These are phyloP conservation scores for Nitzschia sp. DNA, from an alignment of 108 stramenopile species.

Conservation along the genomic window DNA sequence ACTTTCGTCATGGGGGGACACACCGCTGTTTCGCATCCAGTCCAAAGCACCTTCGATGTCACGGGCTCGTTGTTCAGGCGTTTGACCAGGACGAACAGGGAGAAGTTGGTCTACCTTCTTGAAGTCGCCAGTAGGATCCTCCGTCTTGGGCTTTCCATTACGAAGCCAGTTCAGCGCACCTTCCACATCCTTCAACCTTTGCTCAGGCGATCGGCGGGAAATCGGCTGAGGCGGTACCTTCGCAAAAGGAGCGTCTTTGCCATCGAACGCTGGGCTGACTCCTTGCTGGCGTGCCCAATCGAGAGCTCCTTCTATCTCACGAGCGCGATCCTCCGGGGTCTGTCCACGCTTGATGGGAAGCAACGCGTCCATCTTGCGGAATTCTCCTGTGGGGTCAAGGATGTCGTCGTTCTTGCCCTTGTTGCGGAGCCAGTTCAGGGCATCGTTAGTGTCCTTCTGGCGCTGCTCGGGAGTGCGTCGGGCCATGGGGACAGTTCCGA, in stretches of 20 bases:
- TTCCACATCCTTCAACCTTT: constrained; percentile 18
- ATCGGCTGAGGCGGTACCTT: constrained; percentile 8
- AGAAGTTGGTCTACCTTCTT: constrained; percentile 11
- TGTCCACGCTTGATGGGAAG: constrained; percentile 23
- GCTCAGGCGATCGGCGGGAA: constrained; percentile 15
- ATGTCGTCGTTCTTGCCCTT: constrained; percentile 8
- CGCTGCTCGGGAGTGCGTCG: constrained; percentile 32
- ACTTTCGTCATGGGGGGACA: neutral
- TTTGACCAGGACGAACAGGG: constrained; percentile 9
- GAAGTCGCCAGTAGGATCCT: constrained; percentile 21
- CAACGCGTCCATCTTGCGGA: constrained; percentile 29
- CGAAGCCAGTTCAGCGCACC: constrained; percentile 26
- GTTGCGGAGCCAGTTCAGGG: constrained; percentile 39
- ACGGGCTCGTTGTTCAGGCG: constrained; percentile 19
- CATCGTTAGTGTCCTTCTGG: constrained; percentile 25
- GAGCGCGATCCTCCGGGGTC: constrained; percentile 26
- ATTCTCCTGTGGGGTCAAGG: constrained; percentile 24
- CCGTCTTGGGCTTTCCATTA: neutral
- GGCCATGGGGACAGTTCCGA: neutral
- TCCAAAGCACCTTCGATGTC: constrained; percentile 32
- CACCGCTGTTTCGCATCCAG: constrained; percentile 32
- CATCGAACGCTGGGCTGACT: constrained; percentile 14
- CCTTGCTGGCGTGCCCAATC: constrained; percentile 29
- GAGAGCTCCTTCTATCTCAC: constrained; percentile 38
- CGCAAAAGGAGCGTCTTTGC: neutral